phyloP scores from a whole-genome alignment of 345 rosid species.

The Acer campestre region DNA sequence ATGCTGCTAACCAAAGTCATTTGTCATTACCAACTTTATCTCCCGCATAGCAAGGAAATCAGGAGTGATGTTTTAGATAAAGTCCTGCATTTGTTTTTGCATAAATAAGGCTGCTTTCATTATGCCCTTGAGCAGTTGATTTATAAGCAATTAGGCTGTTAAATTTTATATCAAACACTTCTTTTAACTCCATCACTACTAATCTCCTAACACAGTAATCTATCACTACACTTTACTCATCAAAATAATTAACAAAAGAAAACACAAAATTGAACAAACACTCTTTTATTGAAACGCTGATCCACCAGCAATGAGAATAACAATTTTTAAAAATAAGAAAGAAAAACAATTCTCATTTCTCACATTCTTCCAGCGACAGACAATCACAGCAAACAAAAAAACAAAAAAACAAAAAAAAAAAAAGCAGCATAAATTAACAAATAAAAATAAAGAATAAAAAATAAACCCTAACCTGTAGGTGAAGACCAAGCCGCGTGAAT shows the following conservation, averaged over 20 bases:
- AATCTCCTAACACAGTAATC: not conserved
- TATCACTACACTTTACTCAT: not conserved
- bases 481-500: slow-evolving; percentile 97
- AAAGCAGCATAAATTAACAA: not conserved
- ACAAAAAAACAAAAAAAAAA: not conserved
- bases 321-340: not conserved
- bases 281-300: too few relatives aligned
- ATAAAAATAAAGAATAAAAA: not conserved
- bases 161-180: not conserved
- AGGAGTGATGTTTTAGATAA: not conserved
- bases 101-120: not conserved
- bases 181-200: not conserved
- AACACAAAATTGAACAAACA: too few relatives aligned
- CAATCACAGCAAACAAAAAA: not conserved
- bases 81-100: not conserved
- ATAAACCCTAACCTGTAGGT: slow-evolving; percentile 67
- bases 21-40: not conserved
- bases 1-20: not conserved
- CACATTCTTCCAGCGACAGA: not conserved
- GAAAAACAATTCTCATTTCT: not conserved
- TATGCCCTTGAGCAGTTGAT: not conserved
- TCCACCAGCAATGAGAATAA: not conserved
- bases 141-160: not conserved
- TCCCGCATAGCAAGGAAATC: not conserved
- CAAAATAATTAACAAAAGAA: not conserved